These are phyloP conservation scores for Hymenoscyphus fructigenus DNA, from an alignment of 2,329 filamentous ascomycete species.

Conservation along the genomic window DNA sequence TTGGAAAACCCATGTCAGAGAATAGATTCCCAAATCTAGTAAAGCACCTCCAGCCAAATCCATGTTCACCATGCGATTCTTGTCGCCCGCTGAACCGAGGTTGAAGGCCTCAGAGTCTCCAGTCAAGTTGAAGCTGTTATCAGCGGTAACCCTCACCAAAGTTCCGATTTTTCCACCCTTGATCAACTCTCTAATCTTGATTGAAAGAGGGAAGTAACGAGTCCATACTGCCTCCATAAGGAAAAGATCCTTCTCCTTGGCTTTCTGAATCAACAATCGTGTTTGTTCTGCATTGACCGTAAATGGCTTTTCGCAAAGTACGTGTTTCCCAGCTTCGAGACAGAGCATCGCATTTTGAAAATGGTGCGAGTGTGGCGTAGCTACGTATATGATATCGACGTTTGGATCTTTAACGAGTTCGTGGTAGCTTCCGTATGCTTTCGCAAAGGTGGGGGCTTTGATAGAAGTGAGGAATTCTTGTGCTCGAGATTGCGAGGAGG, in stretches of 20 bases:
- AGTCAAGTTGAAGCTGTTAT: constrained; percentile 48
- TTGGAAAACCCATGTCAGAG: constrained; percentile 70
- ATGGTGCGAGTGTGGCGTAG: constrained; percentile 72
- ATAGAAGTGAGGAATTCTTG: constrained; percentile 59
- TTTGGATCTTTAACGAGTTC: constrained; percentile 63
- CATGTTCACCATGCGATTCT: constrained; percentile 66
- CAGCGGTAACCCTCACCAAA: constrained; percentile 44
- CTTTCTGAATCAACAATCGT: constrained; percentile 57
- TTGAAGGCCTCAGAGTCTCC: constrained; percentile 48
- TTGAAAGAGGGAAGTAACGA: constrained; percentile 65
- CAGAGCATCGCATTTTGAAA: constrained; percentile 68
- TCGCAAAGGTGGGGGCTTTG: constrained; percentile 54
- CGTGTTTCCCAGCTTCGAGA: constrained; percentile 65
- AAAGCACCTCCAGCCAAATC: constrained; percentile 67
- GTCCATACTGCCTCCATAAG: constrained; percentile 71
- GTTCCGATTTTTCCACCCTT: constrained; percentile 40
- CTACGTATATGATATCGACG: constrained; percentile 68
- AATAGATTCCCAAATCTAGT: constrained; percentile 69
- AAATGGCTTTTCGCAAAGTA: constrained; percentile 71
- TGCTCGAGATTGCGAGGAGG: constrained; percentile 58
- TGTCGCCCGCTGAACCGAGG: constrained; percentile 32
- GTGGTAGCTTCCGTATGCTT: constrained; percentile 65
- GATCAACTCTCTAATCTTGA: constrained; percentile 55
- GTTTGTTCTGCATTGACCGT: constrained; percentile 67
- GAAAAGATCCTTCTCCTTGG: constrained; percentile 58